phyloP scores from a whole-genome alignment of 495 filamentous ascomycete species.

The Ascodesmis nigricans region DNA sequence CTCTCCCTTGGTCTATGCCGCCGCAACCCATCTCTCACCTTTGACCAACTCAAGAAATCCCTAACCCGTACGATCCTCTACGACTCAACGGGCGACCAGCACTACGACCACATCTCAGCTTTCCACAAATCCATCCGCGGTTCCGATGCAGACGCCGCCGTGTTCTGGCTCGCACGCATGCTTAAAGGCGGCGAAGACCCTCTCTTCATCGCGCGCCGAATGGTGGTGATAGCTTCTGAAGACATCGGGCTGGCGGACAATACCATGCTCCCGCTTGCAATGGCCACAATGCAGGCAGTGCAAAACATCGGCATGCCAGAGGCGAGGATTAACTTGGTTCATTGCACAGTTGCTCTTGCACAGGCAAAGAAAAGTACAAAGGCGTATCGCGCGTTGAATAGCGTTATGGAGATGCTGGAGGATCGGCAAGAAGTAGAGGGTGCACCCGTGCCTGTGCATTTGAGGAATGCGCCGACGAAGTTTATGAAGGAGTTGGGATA shows the following conservation, averaged over 20 bases:
- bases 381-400: conserved; percentile 62
- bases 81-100: conserved; percentile 83
- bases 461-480: conserved; percentile 76
- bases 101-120: conserved; percentile 88
- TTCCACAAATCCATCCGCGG: conserved; percentile 93
- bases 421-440: conserved; percentile 57
- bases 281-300: conserved; percentile 59
- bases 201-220: conserved; percentile 68
- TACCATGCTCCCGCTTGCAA: conserved; percentile 60
- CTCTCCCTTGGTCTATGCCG: conserved; percentile 42
- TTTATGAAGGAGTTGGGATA: conserved; percentile 85
- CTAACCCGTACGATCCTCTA: conserved; percentile 84
- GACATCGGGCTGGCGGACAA: conserved; percentile 69
- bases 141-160: conserved; percentile 58
- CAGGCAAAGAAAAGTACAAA: conserved; percentile 68
- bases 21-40: conserved; percentile 26
- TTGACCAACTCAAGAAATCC: conserved; percentile 48
- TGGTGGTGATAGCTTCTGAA: conserved; percentile 47
- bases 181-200: conserved; percentile 90
- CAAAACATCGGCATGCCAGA: conserved; percentile 89
- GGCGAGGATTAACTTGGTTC: conserved; percentile 75
- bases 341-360: conserved; percentile 64
- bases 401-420: conserved; percentile 46
- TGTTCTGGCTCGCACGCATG: conserved; percentile 93
- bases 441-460: conserved; percentile 61